A percentile compares a stretch with the other conserved stretches of the same genome.
phyloP scores from a whole-genome alignment of 2,329 filamentous ascomycete species.

The Didymella glomerata region DNA sequence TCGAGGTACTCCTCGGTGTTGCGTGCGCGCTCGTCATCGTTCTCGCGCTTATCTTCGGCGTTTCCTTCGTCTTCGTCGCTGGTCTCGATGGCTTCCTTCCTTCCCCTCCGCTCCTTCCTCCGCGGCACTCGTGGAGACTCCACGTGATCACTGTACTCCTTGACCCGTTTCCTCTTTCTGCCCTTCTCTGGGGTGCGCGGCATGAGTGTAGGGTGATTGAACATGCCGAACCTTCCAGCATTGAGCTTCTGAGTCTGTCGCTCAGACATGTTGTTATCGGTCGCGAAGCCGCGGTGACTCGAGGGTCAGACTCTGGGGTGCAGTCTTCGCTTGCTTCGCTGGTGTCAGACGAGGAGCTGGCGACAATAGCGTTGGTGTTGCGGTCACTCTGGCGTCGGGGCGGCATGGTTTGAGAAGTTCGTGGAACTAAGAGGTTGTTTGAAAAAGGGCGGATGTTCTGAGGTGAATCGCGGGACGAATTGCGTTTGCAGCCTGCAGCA shows the following conservation, averaged over 20 bases:
- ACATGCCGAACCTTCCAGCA: conserved; percentile 1
- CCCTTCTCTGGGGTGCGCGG: background rate
- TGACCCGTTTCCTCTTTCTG: background rate
- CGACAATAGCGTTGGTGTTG: background rate
- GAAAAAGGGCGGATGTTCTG: no score
- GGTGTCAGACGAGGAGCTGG: background rate
- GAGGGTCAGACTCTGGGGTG: background rate
- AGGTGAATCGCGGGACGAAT: background rate
- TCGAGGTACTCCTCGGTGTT: background rate
- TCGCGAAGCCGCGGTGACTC: background rate
- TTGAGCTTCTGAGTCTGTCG: background rate
- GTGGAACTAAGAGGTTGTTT: background rate
- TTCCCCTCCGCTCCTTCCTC: background rate
- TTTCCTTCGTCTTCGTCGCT: background rate
- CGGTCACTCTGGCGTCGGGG: background rate
- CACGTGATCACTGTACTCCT: background rate
- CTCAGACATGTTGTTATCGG: background rate
- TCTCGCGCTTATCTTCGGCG: no score
- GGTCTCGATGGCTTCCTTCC: background rate
- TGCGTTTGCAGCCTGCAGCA: background rate
- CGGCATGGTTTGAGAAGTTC: background rate
- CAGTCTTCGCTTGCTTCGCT: conserved; percentile 4
- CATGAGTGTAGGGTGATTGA: background rate
- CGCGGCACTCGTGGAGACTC: background rate
- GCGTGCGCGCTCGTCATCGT: background rate